Conservation (phyloP, 306 rosid genomes). For the Cicer yamashitae region DNA sequence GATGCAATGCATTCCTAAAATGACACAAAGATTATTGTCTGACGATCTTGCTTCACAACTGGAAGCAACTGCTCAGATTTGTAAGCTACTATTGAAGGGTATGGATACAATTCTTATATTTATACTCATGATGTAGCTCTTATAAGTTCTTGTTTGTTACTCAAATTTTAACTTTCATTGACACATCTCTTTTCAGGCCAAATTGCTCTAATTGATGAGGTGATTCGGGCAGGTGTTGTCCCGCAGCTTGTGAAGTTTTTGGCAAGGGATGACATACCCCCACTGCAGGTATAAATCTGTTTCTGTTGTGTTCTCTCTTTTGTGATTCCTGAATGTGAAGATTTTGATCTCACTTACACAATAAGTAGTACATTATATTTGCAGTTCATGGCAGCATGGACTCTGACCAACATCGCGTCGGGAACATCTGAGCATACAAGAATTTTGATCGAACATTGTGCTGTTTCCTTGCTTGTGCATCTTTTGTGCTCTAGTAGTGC, state of each 20-base stretch:
- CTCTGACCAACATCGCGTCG: not conserved
- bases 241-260: not conserved
- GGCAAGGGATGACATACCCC: not conserved
- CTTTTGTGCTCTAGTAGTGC: not conserved
- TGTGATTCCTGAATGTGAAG: not conserved
- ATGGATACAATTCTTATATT: not conserved
- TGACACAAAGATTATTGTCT: not conserved
- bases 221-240: not conserved
- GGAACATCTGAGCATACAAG: conserved; percentile 1
- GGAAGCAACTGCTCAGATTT: not conserved
- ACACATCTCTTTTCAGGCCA: not conserved
- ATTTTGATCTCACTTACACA: not conserved
- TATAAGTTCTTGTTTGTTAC: not conserved
- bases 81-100: not conserved
- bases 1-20: not conserved
- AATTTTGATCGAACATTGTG: not conserved
- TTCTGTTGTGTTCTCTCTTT: not conserved
- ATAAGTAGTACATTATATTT: not conserved
- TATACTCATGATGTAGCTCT: not conserved
- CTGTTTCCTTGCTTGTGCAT: not conserved
- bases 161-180: not conserved
- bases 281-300: not conserved
- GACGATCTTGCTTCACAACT: not conserved
- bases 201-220: not conserved
- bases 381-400: conserved; percentile 17